These are phyloP conservation scores for Neocucurbitaria cava DNA, from an alignment of 2,329 filamentous ascomycete species.

Conservation along the genomic window DNA sequence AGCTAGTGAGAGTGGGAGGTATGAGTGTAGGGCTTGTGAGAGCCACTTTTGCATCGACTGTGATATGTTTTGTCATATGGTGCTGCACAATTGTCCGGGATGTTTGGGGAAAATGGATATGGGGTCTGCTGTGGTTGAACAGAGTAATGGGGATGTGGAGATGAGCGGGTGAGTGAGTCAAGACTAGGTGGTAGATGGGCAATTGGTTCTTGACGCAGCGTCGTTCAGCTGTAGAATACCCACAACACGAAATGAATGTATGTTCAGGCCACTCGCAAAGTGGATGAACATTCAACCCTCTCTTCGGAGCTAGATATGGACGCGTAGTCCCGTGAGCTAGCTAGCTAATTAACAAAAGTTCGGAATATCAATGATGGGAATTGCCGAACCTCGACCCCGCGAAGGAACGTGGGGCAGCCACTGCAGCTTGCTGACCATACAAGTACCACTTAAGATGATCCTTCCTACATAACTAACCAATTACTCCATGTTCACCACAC, in stretches of 20 bases:
- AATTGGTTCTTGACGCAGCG: neutral
- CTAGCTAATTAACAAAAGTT: no score
- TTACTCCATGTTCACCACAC: constrained; percentile 2
- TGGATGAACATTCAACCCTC: constrained; percentile 6
- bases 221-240: no score
- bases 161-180: constrained; percentile 33
- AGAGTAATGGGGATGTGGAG: constrained; percentile 34
- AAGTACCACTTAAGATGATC: constrained; percentile 1
- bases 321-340: constrained; percentile 8
- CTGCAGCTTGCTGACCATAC: no score
- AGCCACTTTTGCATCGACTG: constrained; percentile 98
- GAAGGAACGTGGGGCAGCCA: constrained; percentile 3
- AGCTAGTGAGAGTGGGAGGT: constrained; percentile 82
- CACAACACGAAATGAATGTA: neutral
- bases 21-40: constrained; percentile 85
- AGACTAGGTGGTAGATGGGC: neutral
- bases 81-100: constrained; percentile 94
- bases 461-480: neutral
- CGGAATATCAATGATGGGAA: constrained; percentile 1
- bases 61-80: constrained; percentile 92
- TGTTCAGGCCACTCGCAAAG: neutral
- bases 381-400: constrained; percentile 17
- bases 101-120: constrained; percentile 64
- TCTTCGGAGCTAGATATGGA: neutral
- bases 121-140: constrained; percentile 10